Evolutionary conservation across 1,284 basidiomycete genomes (phyloP), one percentile per base, ranked within the genome.

Genomic region (Ganoderma resinaceum): DNA sequence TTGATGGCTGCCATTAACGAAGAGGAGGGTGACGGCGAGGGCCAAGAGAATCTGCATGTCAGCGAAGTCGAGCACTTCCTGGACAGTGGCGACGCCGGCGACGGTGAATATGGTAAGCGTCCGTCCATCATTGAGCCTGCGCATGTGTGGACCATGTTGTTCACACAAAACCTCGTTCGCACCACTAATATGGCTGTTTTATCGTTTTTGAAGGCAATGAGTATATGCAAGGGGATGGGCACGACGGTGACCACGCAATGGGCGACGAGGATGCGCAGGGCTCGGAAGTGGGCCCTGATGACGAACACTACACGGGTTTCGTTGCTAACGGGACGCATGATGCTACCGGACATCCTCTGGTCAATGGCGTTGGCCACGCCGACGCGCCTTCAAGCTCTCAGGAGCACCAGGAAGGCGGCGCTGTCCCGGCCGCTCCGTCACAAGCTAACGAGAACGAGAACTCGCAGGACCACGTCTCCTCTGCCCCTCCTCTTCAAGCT

Each of bases 1-100:
- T 83, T 94, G 59, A 93, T 94, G 92, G 92, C 91, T 76, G 91
- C 92, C 65, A 93, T 94, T 73, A 87, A 84, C 69, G 89, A 90
- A 77, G 89, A 88, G 72, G 88, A 90, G 57, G 79, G 76, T 70
- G 84, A 85, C 52, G 75, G 72, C 61, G 79, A 85, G 70, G 86
- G 84, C 67, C 84, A 83, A 67, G 83, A 82, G 66, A 82, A 84
- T 65, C 78, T 83, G 64, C 83, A 84, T 76, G 82, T 84, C 72
- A 84, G 82, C 78, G 80, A 82, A 73, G 80, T 84, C 66, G 77
- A 80, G 62, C 74, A 79, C 68, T 79, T 80, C 67, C 76, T 72
- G 69, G 69, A 77, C 67, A 80, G 82, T 66, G 77, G 77, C 38
- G 76, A 78, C 61, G 78, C 76, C 58, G 80, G 82, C 76, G 80